These are phyloP conservation scores for Penicillium brasilianum DNA, from an alignment of 2,329 filamentous ascomycete genomes.

Conservation along the genomic window DNA sequence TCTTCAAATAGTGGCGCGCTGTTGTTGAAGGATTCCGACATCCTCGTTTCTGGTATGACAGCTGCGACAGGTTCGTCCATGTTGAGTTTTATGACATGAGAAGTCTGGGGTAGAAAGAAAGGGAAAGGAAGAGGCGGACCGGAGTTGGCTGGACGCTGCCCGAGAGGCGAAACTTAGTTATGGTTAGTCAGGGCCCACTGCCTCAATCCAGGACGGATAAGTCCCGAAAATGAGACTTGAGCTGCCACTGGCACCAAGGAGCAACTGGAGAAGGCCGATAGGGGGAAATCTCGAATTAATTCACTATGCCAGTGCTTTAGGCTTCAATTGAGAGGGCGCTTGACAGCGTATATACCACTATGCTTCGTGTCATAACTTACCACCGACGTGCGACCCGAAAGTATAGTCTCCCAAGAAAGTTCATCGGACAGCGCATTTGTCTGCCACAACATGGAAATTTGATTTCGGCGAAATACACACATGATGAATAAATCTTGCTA, in stretches of 20 bases:
- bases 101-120: slow-evolving; percentile 21
- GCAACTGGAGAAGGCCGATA: neutral
- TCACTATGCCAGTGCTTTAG: too few species aligned
- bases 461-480: too few species aligned
- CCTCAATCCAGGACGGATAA: neutral
- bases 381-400: too few species aligned
- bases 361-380: too few species aligned
- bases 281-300: too few species aligned
- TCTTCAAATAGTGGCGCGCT: slow-evolving; percentile 26
- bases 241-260: neutral
- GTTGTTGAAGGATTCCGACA: slow-evolving; percentile 23
- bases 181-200: slow-evolving; percentile 2
- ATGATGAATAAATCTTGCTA: too few species aligned
- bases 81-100: neutral
- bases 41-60: slow-evolving; percentile 16
- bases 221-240: neutral
- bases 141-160: neutral
- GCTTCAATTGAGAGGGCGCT: too few species aligned
- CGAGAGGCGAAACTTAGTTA: slow-evolving; percentile 11
- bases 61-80: slow-evolving; percentile 26
- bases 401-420: too few species aligned
- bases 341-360: too few species aligned
- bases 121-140: slow-evolving; percentile 13
- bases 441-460: too few species aligned
- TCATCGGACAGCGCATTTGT: too few species aligned